These are phyloP conservation scores for Capsicum pubescens DNA, from an alignment of 257 asterid species.

Conservation along the genomic window DNA sequence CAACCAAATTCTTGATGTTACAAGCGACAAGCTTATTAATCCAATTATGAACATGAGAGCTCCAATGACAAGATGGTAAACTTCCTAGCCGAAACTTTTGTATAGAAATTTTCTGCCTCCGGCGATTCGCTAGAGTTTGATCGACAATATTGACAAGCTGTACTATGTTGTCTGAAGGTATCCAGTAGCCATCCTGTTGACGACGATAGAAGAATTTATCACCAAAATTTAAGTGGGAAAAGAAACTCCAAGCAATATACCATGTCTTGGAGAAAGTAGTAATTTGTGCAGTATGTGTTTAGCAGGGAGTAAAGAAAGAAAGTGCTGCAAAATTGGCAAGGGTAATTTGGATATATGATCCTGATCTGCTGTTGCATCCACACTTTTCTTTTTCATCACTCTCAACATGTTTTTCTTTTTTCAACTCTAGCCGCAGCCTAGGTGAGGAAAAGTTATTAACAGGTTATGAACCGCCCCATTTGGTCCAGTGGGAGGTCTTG, in stretches of 20 bases:
- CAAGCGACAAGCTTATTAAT: not conserved
- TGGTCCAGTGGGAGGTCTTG: too few species aligned
- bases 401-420: too few species aligned
- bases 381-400: too few species aligned
- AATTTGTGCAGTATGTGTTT: too few species aligned
- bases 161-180: not conserved
- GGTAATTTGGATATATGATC: too few species aligned
- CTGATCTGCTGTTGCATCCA: too few species aligned
- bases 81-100: not conserved
- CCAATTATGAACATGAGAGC: not conserved
- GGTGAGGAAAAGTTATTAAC: too few species aligned
- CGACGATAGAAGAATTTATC: not conserved
- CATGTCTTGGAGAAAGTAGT: not conserved
- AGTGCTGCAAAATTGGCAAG: too few species aligned
- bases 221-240: not conserved
- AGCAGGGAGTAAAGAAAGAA: too few species aligned
- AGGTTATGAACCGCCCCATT: too few species aligned
- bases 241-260: not conserved
- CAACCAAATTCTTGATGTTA: not conserved
- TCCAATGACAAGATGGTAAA: not conserved
- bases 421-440: too few species aligned
- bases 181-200: not conserved
- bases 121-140: not conserved
- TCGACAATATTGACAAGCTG: not conserved
- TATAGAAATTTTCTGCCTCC: not conserved